phyloP scores from a whole-genome alignment of 2,329 filamentous ascomycete genomes.

The Botryosphaeria dothidea region DNA sequence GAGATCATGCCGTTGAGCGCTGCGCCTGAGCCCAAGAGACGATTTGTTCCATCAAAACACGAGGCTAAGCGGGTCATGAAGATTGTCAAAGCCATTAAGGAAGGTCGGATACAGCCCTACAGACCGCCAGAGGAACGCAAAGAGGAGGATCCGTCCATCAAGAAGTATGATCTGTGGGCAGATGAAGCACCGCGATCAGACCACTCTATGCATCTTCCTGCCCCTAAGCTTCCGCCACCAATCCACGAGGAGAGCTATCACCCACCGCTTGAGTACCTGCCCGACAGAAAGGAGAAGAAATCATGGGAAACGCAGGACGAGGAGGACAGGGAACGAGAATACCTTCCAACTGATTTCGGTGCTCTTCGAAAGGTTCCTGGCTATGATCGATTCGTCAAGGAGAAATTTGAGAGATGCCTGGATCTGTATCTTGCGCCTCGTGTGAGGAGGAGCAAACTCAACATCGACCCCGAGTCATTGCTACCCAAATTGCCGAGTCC shows the following conservation, averaged over 20 bases:
- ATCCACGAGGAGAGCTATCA: conserved; percentile 97
- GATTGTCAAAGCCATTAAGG: conserved; percentile 90
- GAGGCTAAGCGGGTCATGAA: conserved; percentile 97
- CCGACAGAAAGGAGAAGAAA: conserved; percentile 78
- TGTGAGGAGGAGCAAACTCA: conserved; percentile 88
- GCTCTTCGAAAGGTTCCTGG: conserved; percentile 89
- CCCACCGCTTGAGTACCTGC: conserved; percentile 90
- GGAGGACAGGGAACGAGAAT: conserved; percentile 89
- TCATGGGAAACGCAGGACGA: conserved; percentile 84
- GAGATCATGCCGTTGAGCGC: conserved; percentile 95
- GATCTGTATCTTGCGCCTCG: conserved; percentile 94
- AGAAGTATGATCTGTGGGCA: conserved; percentile 90
- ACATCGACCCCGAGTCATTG: conserved; percentile 92
- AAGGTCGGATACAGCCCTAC: conserved; percentile 91
- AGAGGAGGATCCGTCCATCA: conserved; percentile 69
- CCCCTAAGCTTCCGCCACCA: conserved; percentile 88
- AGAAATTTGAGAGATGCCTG: conserved; percentile 92
- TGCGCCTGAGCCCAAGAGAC: conserved; percentile 91
- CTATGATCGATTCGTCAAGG: conserved; percentile 87
- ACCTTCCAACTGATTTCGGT: conserved; percentile 77
- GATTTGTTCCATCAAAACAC: conserved; percentile 95
- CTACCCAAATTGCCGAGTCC: conserved; percentile 91
- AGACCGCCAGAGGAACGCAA: conserved; percentile 74
- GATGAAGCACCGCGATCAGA: conserved; percentile 81
- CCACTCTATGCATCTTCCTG: conserved; percentile 91